Base-by-base conservation (phyloP, 1,284 basidiomycete genomes). In the Peniophora sp. region DNA sequence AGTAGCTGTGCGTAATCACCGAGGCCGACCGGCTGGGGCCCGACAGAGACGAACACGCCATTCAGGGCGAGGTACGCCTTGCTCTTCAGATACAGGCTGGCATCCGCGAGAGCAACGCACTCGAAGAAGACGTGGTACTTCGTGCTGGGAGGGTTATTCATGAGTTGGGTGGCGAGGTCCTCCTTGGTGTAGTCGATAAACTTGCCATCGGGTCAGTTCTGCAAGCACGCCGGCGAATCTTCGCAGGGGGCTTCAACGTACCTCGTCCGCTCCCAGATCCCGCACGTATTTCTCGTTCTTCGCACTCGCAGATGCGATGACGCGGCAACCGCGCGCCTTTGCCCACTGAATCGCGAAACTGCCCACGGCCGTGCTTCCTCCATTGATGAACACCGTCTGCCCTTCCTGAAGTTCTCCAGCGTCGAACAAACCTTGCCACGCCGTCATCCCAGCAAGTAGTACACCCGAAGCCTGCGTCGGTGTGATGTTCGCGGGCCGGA, bases 321-420 rank as follows among this genome's bases (percentile, higher is more conserved):
- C 81, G 10, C 62, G 73, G 39, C 76, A 72, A 0, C 80, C 79
- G 52, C 72, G 69, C 1, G 73, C 69, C 54, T 82, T 83, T 1
- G 83, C 81, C 24, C 87, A 66, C 59, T 88, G 83, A 39, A 86
- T 78, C 0, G 78, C 83, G 52, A 74, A 73, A 23, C 71, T 69
- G 0, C 85, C 87, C 1, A 86, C 82, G 2, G 77, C 67, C 1
- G 81, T 77, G 17, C 77, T 80, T 0, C 82, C 85, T 0, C 86
- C 85, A 45, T 85, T 80, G 54, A 89, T 69, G 54, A 87, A 75
- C 3, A 89, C 66, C 0, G 67, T 70, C 55, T 78, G 75, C 1
- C 73, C 72, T 2, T 67, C 57, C 56, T 77, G 64, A 20, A 82
- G 52, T 19, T 71, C 58, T 0, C 67, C 69, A 12, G 64, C 57